Evolutionary conservation across 345 rosid genomes (phyloP).

Genomic region (Rubroshorea leprosula): DNA sequence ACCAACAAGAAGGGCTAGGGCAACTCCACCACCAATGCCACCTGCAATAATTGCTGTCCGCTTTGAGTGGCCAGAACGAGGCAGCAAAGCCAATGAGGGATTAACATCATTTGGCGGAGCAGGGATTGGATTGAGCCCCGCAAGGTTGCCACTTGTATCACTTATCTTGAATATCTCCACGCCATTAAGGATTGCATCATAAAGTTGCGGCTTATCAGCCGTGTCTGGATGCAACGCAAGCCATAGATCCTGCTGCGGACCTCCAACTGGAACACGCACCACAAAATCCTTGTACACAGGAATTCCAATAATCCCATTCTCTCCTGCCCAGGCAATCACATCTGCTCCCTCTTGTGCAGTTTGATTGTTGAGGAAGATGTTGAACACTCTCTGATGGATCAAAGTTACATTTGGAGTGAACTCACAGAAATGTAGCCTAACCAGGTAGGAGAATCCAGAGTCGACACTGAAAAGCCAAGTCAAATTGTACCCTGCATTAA

Average conservation of each 20-base stretch:
- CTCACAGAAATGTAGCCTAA: slow-evolving; percentile 80
- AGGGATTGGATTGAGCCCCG: slow-evolving; percentile 71
- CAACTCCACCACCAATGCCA: slow-evolving; percentile 57
- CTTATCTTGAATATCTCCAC: slow-evolving; percentile 71
- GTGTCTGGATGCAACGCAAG: slow-evolving; percentile 51
- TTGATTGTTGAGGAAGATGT: slow-evolving; percentile 60
- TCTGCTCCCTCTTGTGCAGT: slow-evolving; percentile 53
- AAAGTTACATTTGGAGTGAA: slow-evolving; percentile 29
- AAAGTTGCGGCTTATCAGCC: slow-evolving; percentile 30
- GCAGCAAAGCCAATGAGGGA: too few relatives aligned
- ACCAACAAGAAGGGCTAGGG: slow-evolving; percentile 41
- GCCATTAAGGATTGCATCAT: slow-evolving; percentile 53
- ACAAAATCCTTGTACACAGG: slow-evolving; percentile 58
- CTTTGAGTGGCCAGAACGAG: slow-evolving; percentile 44
- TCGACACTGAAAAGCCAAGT: slow-evolving; percentile 75
- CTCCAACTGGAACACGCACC: slow-evolving; percentile 27
- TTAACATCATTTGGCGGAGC: too few relatives aligned
- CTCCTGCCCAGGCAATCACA: slow-evolving; percentile 50
- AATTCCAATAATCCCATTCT: slow-evolving; percentile 32
- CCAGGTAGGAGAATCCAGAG: slow-evolving; percentile 52
- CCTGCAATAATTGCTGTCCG: slow-evolving; percentile 31
- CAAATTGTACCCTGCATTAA: slow-evolving; percentile 47
- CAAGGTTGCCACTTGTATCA: slow-evolving; percentile 37
- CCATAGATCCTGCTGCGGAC: slow-evolving; percentile 39
- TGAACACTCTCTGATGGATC: slow-evolving; percentile 56